Evolutionary conservation across 164 flowering plant species (phyloP).

Genomic region (Vitis rupestris): DNA sequence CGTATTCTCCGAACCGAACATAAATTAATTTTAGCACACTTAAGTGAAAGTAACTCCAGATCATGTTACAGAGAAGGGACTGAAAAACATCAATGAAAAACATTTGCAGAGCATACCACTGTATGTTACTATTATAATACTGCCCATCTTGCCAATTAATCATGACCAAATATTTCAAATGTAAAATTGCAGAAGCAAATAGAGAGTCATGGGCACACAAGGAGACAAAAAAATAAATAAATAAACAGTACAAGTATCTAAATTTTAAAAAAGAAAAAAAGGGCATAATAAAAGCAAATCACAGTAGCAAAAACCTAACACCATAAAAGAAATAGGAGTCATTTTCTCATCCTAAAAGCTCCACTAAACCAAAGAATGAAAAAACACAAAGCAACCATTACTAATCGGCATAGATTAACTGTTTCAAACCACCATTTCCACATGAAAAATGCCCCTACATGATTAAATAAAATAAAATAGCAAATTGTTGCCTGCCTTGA

Average conservation of each 20-base stretch:
- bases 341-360: background rate
- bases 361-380: background rate
- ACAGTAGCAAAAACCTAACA: background rate
- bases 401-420: constrained; percentile 13
- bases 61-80: too few species aligned
- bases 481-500: constrained; percentile 75
- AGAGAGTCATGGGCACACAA: too few species aligned
- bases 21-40: background rate
- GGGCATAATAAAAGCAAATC: background rate
- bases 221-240: too few species aligned
- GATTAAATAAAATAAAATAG: constrained; percentile 44
- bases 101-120: too few species aligned
- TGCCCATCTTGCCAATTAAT: too few species aligned
- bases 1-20: background rate
- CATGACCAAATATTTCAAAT: too few species aligned
- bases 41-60: too few species aligned
- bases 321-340: background rate
- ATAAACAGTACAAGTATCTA: too few species aligned
- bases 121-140: too few species aligned
- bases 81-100: too few species aligned
- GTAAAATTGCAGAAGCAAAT: too few species aligned
- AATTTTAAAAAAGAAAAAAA: background rate
- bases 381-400: constrained; percentile 5
- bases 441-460: constrained; percentile 23
- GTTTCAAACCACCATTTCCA: constrained; percentile 21